Evolutionary conservation across 2,329 filamentous ascomycete species (phyloP).

Genomic region (Colletotrichum gigasporum): DNA sequence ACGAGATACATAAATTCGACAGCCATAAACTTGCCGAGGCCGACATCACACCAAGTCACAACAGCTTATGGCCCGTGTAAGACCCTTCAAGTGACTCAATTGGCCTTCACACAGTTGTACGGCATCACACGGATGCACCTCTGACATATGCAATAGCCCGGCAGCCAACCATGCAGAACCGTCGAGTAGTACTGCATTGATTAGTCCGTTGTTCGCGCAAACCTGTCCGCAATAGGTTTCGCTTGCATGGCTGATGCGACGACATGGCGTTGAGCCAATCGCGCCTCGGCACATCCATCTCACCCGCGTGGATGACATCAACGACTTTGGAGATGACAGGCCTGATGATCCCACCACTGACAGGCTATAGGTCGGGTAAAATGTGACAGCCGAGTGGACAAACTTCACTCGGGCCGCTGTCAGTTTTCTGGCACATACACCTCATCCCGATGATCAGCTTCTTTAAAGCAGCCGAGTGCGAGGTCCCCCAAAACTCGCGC

Average conservation of each 20-base stretch:
- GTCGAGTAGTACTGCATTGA: too few species aligned
- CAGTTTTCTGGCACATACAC: neutral
- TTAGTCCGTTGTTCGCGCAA: neutral
- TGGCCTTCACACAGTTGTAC: too few species aligned
- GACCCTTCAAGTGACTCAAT: too few species aligned
- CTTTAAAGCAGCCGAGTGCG: neutral
- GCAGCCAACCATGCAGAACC: constrained; percentile 3
- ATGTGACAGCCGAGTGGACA: neutral
- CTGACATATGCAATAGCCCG: too few species aligned
- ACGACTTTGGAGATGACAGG: neutral
- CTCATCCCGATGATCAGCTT: neutral
- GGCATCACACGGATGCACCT: too few species aligned
- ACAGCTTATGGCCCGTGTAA: too few species aligned
- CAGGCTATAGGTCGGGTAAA: constrained; percentile 4
- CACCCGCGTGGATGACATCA: constrained; percentile 19
- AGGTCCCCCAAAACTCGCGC: too few species aligned
- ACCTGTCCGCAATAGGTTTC: neutral
- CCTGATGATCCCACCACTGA: constrained; percentile 6
- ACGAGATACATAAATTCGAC: too few species aligned
- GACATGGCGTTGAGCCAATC: neutral
- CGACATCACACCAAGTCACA: too few species aligned
- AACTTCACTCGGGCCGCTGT: neutral
- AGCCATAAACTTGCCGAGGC: too few species aligned
- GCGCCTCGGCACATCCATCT: constrained; percentile 1
- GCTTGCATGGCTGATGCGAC: constrained; percentile 1